Evolutionary conservation across 2,329 filamentous ascomycete species (phyloP), one percentile per base, ranked within the genome.

Genomic region (Aspergillus cejpii): DNA sequence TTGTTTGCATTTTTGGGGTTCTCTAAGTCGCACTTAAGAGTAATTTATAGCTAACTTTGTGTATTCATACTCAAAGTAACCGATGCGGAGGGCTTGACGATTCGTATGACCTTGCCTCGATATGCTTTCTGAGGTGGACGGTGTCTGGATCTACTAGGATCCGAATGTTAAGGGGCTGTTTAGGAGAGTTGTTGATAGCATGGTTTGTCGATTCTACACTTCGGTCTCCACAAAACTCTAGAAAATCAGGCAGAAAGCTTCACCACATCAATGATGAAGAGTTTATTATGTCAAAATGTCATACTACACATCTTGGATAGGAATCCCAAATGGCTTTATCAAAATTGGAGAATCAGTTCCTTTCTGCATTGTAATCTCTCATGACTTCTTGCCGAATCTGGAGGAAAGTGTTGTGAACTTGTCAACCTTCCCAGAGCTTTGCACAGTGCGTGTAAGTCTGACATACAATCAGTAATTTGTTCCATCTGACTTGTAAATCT

Each of bases 321-420:
- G n/a, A n/a, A n/a, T n/a, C n/a, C n/a, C n/a, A n/a, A n/a, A n/a
- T n/a, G n/a, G n/a, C n/a, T n/a, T n/a, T n/a, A n/a, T n/a, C n/a
- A n/a, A n/a, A n/a, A n/a, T n/a, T n/a, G n/a, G 11, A 11, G 11
- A 17, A 34, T 34, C 31, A 17, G 7, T n/a, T 19, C 5, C 10
- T 33, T 27, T 29, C 15, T 37, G 43, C 39, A 41, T 21, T 41
- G 41, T 33, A 43, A 38, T 5, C 27, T 47, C 31, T 46, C 49
- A 57, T 29, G 51, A 61, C 43, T 75, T 77, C 69, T 84, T 81
- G 39, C 83, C 84, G 58, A 88, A 87, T 50, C 85, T 77, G 24
- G 83, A 85, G n/a, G 84, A 85, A 57, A 88, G 79, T 48, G 84
- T 83, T 39, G 80, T 76, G 48, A 87, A 78, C 34, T 84, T 83